Conservation (phyloP, 441 rosid species). For the Jatropha podagrica region DNA sequence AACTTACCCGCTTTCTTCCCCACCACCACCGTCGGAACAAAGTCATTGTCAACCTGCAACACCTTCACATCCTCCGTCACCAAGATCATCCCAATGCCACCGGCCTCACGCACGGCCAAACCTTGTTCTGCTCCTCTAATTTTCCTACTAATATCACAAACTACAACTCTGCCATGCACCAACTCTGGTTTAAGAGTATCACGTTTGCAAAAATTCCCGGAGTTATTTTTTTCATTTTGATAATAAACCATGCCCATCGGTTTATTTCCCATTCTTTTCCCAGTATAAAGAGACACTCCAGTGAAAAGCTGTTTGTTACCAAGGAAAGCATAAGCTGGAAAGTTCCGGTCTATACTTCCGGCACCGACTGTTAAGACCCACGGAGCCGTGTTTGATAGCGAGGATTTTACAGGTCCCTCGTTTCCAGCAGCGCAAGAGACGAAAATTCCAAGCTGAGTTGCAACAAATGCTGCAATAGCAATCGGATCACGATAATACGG, state of each 20-base stretch:
- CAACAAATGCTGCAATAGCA: constrained; percentile 64
- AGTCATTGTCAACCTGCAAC: constrained; percentile 68
- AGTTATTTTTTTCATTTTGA: constrained; percentile 35
- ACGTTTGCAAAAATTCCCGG: constrained; percentile 55
- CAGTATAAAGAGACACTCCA: constrained; percentile 72
- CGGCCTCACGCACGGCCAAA: constrained; percentile 62
- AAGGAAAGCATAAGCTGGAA: constrained; percentile 59
- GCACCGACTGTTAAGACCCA: constrained; percentile 93
- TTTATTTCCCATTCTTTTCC: constrained; percentile 54
- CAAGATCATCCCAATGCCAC: constrained; percentile 82
- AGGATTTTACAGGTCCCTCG: constrained; percentile 57
- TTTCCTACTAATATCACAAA: constrained; percentile 68
- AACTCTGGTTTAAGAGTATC: constrained; percentile 55
- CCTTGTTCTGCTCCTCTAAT: constrained; percentile 77
- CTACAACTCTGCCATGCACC: constrained; percentile 66
- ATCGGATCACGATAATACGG: constrained; percentile 35
- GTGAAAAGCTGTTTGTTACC: constrained; percentile 45
- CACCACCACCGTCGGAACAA: constrained; percentile 62
- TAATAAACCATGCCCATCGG: constrained; percentile 50
- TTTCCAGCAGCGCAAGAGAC: constrained; percentile 84
- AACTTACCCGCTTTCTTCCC: constrained; percentile 65
- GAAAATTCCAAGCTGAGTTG: constrained; percentile 71
- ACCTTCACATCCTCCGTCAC: constrained; percentile 73
- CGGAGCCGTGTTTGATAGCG: constrained; percentile 20
- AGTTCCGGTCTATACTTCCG: constrained; percentile 74